Evolutionary conservation across 345 rosid genomes (phyloP).

Genomic region (Cardiospermum halicacabum): DNA sequence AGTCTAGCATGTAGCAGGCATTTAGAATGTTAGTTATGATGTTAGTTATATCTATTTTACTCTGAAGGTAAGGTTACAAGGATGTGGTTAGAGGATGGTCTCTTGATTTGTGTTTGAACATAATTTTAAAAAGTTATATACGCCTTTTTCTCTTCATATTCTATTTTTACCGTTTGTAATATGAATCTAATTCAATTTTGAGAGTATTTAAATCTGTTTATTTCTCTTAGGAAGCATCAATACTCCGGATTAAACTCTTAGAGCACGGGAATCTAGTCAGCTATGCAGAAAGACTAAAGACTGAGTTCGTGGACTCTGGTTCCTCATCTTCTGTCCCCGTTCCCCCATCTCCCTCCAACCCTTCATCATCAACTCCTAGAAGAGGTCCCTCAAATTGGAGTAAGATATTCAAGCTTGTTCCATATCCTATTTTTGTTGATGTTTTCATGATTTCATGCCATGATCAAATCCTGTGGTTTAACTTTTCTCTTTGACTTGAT

Average conservation of each 20-base stretch:
- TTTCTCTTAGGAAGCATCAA: slow-evolving; percentile 59
- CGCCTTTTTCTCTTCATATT: neutral
- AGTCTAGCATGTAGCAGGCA: too few species aligned
- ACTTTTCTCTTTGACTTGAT: neutral
- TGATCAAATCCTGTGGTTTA: neutral
- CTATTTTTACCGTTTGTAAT: neutral
- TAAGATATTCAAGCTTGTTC: slow-evolving; percentile 32
- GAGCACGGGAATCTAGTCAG: slow-evolving; percentile 57
- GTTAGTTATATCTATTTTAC: neutral
- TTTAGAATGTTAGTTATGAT: neutral
- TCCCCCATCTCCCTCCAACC: slow-evolving; percentile 35
- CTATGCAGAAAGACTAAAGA: slow-evolving; percentile 66
- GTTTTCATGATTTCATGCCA: neutral
- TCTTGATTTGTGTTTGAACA: neutral
- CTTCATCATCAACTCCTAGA: slow-evolving; percentile 51
- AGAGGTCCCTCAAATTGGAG: slow-evolving; percentile 45
- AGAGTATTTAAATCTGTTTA: neutral
- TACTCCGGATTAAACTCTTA: slow-evolving; percentile 49
- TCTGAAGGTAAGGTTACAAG: neutral
- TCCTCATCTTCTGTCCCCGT: slow-evolving; percentile 49
- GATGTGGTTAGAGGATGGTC: neutral
- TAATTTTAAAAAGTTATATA: neutral
- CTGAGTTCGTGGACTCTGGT: slow-evolving; percentile 47
- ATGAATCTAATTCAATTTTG: neutral
- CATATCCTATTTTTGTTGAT: neutral